Evolutionary conservation across 768 basidiomycete genomes (phyloP).

Genomic region (Xanthoconium purpureum): DNA sequence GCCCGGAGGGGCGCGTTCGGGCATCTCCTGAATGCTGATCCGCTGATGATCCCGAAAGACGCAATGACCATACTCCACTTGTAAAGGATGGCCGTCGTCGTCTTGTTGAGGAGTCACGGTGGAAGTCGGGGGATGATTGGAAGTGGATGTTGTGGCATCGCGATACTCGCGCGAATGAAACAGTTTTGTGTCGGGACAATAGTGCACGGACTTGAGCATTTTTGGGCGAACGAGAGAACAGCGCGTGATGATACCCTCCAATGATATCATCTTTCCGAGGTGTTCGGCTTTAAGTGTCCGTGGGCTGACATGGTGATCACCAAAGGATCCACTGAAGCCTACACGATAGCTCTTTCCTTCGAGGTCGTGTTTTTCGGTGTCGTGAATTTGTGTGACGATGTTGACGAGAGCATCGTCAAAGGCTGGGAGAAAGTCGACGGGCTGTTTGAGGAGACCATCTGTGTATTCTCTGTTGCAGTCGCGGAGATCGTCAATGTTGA

Average conservation of each 20-base stretch:
- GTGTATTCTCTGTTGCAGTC: slow-evolving; percentile 87
- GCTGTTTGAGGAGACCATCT: slow-evolving; percentile 85
- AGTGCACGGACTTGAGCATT: slow-evolving; percentile 96
- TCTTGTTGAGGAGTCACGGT: slow-evolving; percentile 88
- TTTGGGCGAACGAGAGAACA: slow-evolving; percentile 98
- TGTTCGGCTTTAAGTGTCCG: slow-evolving; percentile 84
- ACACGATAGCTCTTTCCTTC: slow-evolving; percentile 79
- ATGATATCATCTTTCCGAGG: slow-evolving; percentile 92
- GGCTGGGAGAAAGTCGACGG: slow-evolving; percentile 82
- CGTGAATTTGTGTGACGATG: slow-evolving; percentile 70
- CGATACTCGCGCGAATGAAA: slow-evolving; percentile 91
- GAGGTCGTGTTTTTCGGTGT: slow-evolving; percentile 78
- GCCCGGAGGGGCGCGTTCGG: slow-evolving; percentile 95
- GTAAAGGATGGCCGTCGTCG: slow-evolving; percentile 80
- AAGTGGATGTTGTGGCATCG: slow-evolving; percentile 85
- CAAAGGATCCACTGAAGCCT: slow-evolving; percentile 94
- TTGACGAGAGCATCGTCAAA: slow-evolving; percentile 81
- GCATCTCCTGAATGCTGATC: slow-evolving; percentile 99
- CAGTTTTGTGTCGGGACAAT: slow-evolving; percentile 78
- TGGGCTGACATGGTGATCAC: slow-evolving; percentile 96
- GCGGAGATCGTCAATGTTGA: slow-evolving; percentile 95
- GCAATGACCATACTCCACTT: slow-evolving; percentile 90
- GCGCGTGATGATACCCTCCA: slow-evolving; percentile 97
- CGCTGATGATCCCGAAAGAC: slow-evolving; percentile 96
- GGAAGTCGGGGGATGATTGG: slow-evolving; percentile 81